These are phyloP conservation scores for Phytopythium chamaehyphon DNA, from an alignment of 352 stramenopile species.

Conservation along the genomic window DNA sequence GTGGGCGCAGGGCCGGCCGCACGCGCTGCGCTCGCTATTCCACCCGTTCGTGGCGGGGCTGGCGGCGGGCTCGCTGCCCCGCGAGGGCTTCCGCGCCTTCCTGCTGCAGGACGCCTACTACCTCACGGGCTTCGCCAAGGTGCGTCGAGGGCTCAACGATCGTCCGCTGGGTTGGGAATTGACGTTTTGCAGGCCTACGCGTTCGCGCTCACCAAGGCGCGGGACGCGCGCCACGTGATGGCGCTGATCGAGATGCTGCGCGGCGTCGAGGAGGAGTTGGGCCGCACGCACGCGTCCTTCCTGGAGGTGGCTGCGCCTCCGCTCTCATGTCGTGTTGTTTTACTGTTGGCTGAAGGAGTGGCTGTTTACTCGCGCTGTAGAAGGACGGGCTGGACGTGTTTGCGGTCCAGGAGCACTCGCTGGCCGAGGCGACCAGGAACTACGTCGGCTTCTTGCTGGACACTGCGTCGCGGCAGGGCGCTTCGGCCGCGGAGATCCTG, in stretches of 20 bases:
- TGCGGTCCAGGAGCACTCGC: constrained; percentile 16
- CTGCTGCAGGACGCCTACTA: constrained; percentile 58
- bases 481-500: constrained; percentile 35
- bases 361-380: constrained; percentile 8
- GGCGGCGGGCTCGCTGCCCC: constrained; percentile 24
- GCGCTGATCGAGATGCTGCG: constrained; percentile 37
- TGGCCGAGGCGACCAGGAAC: constrained; percentile 26
- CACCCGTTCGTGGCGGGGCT: constrained; percentile 48
- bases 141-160: neutral
- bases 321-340: too few relatives aligned
- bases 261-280: constrained; percentile 42
- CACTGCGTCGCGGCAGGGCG: constrained; percentile 25
- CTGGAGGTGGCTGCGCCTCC: constrained; percentile 30
- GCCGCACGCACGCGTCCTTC: constrained; percentile 33
- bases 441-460: constrained; percentile 50
- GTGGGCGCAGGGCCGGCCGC: constrained; percentile 26
- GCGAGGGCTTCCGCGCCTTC: constrained; percentile 35
- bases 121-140: constrained; percentile 41
- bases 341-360: too few relatives aligned
- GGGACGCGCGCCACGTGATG: constrained; percentile 24
- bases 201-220: constrained; percentile 37
- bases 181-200: constrained; percentile 26
- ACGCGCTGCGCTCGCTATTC: constrained; percentile 37
- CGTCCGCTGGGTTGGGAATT: too few relatives aligned
- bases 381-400: constrained; percentile 43